Base-by-base conservation (phyloP, 441 rosid genomes). In the Jatropha podagrica region DNA sequence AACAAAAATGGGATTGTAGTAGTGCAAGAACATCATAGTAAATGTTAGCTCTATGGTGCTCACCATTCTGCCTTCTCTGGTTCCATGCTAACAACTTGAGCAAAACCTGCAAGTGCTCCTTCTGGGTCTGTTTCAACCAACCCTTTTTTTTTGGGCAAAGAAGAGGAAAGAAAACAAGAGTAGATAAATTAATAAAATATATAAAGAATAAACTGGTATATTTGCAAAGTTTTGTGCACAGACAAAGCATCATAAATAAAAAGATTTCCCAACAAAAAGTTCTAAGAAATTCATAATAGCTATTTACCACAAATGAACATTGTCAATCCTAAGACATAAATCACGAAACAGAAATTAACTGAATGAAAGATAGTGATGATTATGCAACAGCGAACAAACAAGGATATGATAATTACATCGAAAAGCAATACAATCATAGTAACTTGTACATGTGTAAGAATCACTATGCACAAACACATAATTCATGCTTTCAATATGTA, bases 61-160 rank as follows among this genome's bases (percentile, higher is more conserved):
- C 82, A 96, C 98, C 99, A 94, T 44, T 96, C 99, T 72, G 99
- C 98, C 83, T 96, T 96, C 75, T 94, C 95, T 59, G 98, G 98
- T 80, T 96, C 99, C 99, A 96, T 96, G 78, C 62, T 75, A 71
- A 96, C 98, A 38, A 96, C 98, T 81, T 89, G 96, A 60, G 92
- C 93, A 85, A 96, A 96, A 62, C 99, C 99, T 70, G 91, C 86
- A 69, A 96, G 98, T 32, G 99, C 99, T 14, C 77, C 92, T 89
- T 91, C 94, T 65, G 98, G 96, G 49, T 94, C 99, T 59, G 94
- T 90, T 85, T 94, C 98, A 64, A 94, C 93, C 88, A 91, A 68
- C 79, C 95, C 98, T 96, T 73, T 64, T 73, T 73, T 62, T 69
- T 20, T 23, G 23, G 23, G 44, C 20, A 66, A 26, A 62, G 60